Conservation (phyloP, 768 basidiomycete species). For the Russula sp. region DNA sequence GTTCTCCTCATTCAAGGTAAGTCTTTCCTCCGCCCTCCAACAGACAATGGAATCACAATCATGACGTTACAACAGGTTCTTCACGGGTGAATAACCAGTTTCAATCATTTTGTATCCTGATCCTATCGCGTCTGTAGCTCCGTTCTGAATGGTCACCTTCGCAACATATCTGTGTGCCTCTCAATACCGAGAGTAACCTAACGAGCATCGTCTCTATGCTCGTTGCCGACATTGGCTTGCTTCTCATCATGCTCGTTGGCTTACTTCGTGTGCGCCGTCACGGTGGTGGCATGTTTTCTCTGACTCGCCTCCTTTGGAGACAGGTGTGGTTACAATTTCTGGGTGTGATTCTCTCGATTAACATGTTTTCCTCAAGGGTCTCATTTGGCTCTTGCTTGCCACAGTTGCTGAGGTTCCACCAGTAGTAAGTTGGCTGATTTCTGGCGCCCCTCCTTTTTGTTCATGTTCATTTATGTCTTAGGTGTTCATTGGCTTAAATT, state of each 20-base stretch:
- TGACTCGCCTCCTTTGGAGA: background rate
- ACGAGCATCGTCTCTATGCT: background rate
- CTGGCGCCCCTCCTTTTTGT: background rate
- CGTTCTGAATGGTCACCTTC: background rate
- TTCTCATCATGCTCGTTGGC: background rate
- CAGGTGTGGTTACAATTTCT: background rate
- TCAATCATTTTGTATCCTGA: background rate
- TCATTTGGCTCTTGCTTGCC: conserved; percentile 1
- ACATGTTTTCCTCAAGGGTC: background rate
- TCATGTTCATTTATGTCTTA: background rate
- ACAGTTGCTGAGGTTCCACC: background rate
- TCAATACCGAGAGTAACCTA: background rate
- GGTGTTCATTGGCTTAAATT: background rate
- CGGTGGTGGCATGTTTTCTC: background rate
- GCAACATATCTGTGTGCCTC: background rate
- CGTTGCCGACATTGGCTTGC: background rate
- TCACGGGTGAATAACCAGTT: background rate
- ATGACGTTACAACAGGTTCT: background rate
- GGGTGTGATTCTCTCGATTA: background rate
- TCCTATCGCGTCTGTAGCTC: background rate
- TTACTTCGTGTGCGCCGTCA: background rate
- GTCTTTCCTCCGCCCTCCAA: background rate
- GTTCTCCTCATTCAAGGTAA: background rate
- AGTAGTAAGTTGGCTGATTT: background rate
- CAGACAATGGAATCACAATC: no score